Base-by-base conservation (phyloP, 306 rosid species). In the Dalbergia cultrata region DNA sequence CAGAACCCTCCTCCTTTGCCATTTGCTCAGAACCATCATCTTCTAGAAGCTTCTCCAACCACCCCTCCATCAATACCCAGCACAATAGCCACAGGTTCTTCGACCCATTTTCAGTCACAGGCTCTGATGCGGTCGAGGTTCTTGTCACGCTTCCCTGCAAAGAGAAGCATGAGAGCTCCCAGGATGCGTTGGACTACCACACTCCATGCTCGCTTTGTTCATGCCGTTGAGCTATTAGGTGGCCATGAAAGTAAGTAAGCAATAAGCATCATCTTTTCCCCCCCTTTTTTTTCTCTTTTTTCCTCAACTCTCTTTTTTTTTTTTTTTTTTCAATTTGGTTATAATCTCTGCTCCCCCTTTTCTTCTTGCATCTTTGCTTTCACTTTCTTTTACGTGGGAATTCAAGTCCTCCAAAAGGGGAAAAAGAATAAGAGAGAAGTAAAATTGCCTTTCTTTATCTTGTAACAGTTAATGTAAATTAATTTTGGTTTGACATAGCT, bases 151-250 rank as follows among this genome's bases (percentile, higher is more conserved):
- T 95, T 93, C 39, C 99, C 98, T 0, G 87, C 96, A 1, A 95
- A 95, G 50, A 88, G 99, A 5, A 90, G 98, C 92, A 95, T 93
- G 94, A 88, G 99, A 70, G 97, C 99, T n/a, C 99, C 99, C 0
- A 69, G 99, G 89, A 96, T 96, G 99, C 91, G 99, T 14, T 96
- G 99, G 98, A 96, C 99, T 75, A 87, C 94, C 4, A 92, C 97
- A 6, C 98, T 96, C 58, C 99, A 96, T 65, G 97, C 98, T 84
- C 96, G 98, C 35, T 96, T 96, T 68, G 99, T 93, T 77, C 99
- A 96, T 49, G 99, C 99, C 13, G 99, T 96, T 63, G 97, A 96
- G 62, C 98, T 96, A 13, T 84, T 96, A 47, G 99, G 99, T 74
- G 99, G 99, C 86, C 99, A 92, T 85, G 99, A 95, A 90, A 95